phyloP scores from a whole-genome alignment of 495 filamentous ascomycete genomes.

The Aspergillus biplanus region DNA sequence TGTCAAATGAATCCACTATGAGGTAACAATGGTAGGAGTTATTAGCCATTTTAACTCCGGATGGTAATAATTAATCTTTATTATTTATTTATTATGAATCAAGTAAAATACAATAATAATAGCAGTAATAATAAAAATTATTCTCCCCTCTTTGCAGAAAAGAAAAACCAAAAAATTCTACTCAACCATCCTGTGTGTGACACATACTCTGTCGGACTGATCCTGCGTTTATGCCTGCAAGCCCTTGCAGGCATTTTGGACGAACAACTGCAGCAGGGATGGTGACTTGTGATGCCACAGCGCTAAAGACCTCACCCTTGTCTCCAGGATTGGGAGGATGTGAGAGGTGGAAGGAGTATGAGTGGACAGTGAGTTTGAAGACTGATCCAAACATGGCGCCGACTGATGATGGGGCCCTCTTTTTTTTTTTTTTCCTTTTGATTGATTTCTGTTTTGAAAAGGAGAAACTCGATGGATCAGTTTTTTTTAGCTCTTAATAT shows the following conservation, averaged over 20 bases:
- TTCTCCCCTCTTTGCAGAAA: neutral
- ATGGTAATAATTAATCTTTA: neutral
- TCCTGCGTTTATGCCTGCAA: constrained; percentile 20
- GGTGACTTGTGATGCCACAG: constrained; percentile 12
- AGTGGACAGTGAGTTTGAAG: constrained; percentile 5
- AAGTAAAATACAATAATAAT: constrained; percentile 2
- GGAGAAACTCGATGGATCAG: no score
- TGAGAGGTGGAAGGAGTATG: neutral
- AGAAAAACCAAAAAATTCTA: neutral
- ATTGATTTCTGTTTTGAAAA: neutral
- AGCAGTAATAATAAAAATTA: neutral
- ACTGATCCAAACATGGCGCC: constrained; percentile 3
- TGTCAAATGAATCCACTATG: neutral
- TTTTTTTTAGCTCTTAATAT: no score
- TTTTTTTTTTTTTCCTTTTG: neutral
- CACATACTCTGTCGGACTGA: constrained; percentile 19
- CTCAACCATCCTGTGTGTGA: constrained; percentile 17
- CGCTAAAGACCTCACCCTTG: constrained; percentile 11
- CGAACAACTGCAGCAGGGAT: constrained; percentile 18
- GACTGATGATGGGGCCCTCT: neutral
- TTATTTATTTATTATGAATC: neutral
- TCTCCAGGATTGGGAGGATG: constrained; percentile 15
- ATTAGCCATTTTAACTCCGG: neutral
- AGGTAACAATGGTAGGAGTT: neutral
- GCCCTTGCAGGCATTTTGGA: constrained; percentile 22